Evolutionary conservation across 2,329 filamentous ascomycete species (phyloP).

Genomic region (Thielaviopsis populi): DNA sequence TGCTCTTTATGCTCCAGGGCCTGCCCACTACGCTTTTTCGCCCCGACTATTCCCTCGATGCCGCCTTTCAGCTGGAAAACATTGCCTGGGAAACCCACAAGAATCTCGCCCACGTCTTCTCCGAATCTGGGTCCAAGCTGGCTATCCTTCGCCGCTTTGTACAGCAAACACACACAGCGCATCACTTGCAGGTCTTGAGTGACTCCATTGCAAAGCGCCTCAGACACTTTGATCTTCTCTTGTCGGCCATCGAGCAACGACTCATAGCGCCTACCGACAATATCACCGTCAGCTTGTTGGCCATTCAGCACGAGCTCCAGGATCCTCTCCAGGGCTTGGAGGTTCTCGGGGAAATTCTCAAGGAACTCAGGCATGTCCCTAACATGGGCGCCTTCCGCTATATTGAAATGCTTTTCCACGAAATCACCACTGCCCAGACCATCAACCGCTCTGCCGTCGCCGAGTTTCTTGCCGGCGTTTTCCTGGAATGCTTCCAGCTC

Average conservation of each 20-base stretch:
- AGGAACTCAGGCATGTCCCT: conserved; percentile 36
- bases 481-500: conserved; percentile 67
- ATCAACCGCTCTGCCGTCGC: conserved; percentile 49
- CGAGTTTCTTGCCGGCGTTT: conserved; percentile 48
- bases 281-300: conserved; percentile 50
- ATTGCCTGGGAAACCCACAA: conserved; percentile 36
- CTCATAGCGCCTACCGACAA: conserved; percentile 41
- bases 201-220: conserved; percentile 45
- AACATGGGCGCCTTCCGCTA: conserved; percentile 50
- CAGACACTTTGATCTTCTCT: conserved; percentile 37
- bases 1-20: conserved; percentile 72
- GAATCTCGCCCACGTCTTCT: conserved; percentile 33
- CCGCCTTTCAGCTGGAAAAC: conserved; percentile 32
- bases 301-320: conserved; percentile 43
- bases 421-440: conserved; percentile 54
- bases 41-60: conserved; percentile 26
- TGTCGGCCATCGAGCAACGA: conserved; percentile 45
- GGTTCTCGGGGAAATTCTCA: conserved; percentile 46
- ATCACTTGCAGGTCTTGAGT: conserved; percentile 57
- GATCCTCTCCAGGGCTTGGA: conserved; percentile 39
- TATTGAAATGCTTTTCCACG: conserved; percentile 62
- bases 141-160: conserved; percentile 32
- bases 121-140: conserved; percentile 33
- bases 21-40: conserved; percentile 59
- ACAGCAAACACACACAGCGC: conserved; percentile 31